Evolutionary conservation across 1,284 basidiomycete species (phyloP).

Genomic region (Chalciporus sp.): DNA sequence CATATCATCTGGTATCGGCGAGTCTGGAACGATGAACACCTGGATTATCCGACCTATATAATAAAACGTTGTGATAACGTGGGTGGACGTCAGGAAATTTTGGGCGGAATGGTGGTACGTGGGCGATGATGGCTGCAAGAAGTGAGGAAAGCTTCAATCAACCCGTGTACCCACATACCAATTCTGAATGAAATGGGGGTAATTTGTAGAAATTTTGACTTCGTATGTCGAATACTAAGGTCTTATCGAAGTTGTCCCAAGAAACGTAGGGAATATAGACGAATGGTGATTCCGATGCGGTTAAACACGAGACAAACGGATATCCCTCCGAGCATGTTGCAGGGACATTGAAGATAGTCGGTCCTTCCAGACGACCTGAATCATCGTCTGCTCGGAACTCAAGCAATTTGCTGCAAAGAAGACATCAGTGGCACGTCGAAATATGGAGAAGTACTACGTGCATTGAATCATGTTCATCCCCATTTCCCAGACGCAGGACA

Average conservation of each 20-base stretch:
- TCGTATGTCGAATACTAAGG: not conserved
- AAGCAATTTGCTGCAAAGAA: not conserved
- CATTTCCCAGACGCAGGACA: not conserved
- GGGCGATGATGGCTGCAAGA: too few species aligned
- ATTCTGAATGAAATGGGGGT: not conserved
- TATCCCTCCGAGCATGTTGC: not conserved
- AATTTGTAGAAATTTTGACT: not conserved
- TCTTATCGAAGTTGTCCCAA: too few species aligned
- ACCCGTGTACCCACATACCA: too few species aligned
- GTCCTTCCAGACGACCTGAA: too few species aligned
- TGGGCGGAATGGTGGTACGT: too few species aligned
- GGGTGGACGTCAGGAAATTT: not conserved
- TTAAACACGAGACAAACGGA: not conserved
- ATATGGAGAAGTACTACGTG: not conserved
- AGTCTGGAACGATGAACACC: too few species aligned
- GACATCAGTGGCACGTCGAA: not conserved
- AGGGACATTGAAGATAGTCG: not conserved
- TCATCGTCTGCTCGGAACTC: not conserved
- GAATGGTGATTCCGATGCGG: not conserved
- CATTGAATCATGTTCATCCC: not conserved
- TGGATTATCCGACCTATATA: too few species aligned
- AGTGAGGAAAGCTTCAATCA: too few species aligned
- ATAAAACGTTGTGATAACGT: not conserved
- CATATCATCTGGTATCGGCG: too few species aligned
- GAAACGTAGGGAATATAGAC: not conserved